phyloP scores from a whole-genome alignment of 176 grass and related monocot species.

The Chloris gayana region DNA sequence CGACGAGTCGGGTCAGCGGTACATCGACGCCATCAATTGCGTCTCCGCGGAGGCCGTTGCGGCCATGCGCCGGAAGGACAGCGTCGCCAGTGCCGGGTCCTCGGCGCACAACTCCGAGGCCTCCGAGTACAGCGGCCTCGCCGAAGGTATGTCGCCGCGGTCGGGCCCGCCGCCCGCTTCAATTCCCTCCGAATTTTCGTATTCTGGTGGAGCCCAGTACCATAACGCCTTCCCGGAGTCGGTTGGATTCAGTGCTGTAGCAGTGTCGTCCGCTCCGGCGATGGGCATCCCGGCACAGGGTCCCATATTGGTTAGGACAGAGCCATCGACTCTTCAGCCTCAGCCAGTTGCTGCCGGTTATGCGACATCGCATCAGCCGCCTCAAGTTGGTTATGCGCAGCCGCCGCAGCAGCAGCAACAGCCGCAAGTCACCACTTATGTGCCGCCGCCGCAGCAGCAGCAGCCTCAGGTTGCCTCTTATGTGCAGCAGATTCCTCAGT shows the following conservation, averaged over 20 bases:
- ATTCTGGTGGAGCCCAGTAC: constrained; percentile 38
- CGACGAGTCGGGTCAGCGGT: constrained; percentile 68
- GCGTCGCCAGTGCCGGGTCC: constrained; percentile 48
- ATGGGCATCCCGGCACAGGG: constrained; percentile 45
- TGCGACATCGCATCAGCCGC: constrained; percentile 25
- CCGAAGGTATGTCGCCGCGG: constrained; percentile 58
- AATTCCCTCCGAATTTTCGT: constrained; percentile 32
- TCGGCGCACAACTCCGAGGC: constrained; percentile 66
- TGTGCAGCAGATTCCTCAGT: constrained; percentile 48
- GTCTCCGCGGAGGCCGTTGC: constrained; percentile 47
- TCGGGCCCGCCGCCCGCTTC: constrained; percentile 29
- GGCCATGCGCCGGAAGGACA: constrained; percentile 55
- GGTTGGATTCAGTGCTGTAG: constrained; percentile 33
- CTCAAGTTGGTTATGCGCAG: constrained; percentile 35
- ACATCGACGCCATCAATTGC: constrained; percentile 82
- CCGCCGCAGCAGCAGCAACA: constrained; percentile 42
- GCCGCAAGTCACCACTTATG: constrained; percentile 46
- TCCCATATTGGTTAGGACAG: constrained; percentile 40
- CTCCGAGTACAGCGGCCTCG: constrained; percentile 29
- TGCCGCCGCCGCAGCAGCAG: constrained; percentile 33
- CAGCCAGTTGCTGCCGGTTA: constrained; percentile 43
- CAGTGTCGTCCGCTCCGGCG: constrained; percentile 28
- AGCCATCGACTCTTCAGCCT: constrained; percentile 22
- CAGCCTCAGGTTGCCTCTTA: constrained; percentile 41
- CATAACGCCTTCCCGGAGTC: constrained; percentile 38